phyloP scores from a whole-genome alignment of 257 asterid species.

The Cynanchum wilfordii region DNA sequence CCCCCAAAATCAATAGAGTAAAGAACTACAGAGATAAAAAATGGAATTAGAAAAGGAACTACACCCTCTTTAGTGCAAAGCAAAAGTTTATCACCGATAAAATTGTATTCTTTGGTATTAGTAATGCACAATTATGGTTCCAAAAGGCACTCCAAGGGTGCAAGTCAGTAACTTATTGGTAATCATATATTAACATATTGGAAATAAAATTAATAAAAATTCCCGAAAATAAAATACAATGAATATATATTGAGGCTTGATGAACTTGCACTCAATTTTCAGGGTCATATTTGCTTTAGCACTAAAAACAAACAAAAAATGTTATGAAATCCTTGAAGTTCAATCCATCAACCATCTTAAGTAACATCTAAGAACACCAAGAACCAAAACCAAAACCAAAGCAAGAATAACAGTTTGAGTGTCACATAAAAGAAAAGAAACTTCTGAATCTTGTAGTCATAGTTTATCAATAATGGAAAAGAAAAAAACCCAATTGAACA shows the following conservation, averaged over 20 bases:
- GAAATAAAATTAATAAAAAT: background rate
- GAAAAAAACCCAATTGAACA: too few relatives aligned
- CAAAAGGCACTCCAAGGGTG: too few relatives aligned
- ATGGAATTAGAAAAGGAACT: too few relatives aligned
- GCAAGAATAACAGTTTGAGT: background rate
- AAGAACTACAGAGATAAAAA: too few relatives aligned
- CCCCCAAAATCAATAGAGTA: too few relatives aligned
- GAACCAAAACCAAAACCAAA: constrained; percentile 7
- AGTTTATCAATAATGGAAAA: background rate
- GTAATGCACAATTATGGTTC: too few relatives aligned
- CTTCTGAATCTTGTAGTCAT: background rate
- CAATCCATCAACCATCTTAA: constrained; percentile 89
- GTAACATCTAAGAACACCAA: constrained; percentile 53
- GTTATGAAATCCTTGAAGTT: constrained; percentile 89
- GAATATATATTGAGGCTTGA: background rate
- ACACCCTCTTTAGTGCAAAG: too few relatives aligned
- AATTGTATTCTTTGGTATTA: too few relatives aligned
- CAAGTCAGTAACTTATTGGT: too few relatives aligned
- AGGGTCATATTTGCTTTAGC: constrained; percentile 65
- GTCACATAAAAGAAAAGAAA: too few relatives aligned
- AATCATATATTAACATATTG: background rate
- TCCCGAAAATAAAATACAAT: background rate
- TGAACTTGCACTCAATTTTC: constrained; percentile 64
- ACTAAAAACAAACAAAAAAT: constrained; percentile 80
- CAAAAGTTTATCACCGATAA: too few relatives aligned